Base-by-base conservation (phyloP, 495 filamentous ascomycete species). In the Penicillium pancosmium region DNA sequence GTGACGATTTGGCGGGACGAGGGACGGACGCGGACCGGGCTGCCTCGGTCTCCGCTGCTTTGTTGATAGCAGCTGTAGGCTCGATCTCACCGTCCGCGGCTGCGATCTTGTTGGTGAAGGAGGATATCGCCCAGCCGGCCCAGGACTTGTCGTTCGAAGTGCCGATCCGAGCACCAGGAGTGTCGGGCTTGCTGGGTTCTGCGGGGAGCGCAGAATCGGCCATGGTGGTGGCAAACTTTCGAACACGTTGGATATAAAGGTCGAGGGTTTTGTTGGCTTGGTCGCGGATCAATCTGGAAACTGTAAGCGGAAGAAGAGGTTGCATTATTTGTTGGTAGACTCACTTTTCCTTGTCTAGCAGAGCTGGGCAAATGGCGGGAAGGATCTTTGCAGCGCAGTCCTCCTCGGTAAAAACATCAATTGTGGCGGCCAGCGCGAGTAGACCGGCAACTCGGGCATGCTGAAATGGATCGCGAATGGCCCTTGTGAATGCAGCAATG, bases 121-220 rank as follows among this genome's bases (percentile, higher is more conserved):
- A 96, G 2, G 94, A 97, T 47, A 98, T 96, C 0, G 94, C 94
- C 94, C 94, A 98, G 43, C 95, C 94, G 5, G 93, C 86, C 95
- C 93, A 97, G 4, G 86, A 84, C 13, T 86, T 84, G 55, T 88
- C 85, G 54, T 80, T 85, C 11, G 89, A 87, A 2, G 90, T 94
- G 56, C 87, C 88, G 78, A 95, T 93, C 19, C 90, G 84, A 5
- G 80, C 75, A 5, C 81, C 70, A n/a, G 76, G 84, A 4, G 80
- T 74, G 4, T 82, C 71, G 16, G 76, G 62, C 70, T 78, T 70
- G 78, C 72, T 33, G 50, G 74, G 57, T 46, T 74, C 73, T 12
- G 70, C 44, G 11, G 71, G 84, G 0, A 94, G 70, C 1, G 78
- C 86, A 3, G 86, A 90, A 35, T 97, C 94, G n/a, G 93, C 87